Evolutionary conservation across 495 filamentous ascomycete genomes (phyloP).

Genomic region (Xylona heveae): DNA sequence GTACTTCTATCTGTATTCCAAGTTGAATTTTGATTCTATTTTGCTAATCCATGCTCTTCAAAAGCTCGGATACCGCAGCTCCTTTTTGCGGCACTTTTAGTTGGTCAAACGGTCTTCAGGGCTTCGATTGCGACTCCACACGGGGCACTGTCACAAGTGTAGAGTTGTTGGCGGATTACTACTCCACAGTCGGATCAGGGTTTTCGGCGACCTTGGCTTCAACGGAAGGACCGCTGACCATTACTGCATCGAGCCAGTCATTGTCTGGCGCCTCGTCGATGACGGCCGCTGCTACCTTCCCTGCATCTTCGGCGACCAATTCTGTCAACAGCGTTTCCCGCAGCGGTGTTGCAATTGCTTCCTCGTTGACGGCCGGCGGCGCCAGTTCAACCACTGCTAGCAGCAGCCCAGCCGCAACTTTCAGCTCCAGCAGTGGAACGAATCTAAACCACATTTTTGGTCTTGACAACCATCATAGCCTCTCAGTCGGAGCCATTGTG

Average conservation of each 20-base stretch:
- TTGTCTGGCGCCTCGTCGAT: too few relatives aligned
- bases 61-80: not conserved
- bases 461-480: not conserved
- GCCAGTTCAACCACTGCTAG: not conserved
- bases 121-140: too few relatives aligned
- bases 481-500: not conserved
- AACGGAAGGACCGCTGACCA: too few relatives aligned
- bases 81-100: constrained; percentile 4
- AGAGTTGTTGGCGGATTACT: too few relatives aligned
- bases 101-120: too few relatives aligned
- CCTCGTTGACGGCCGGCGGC: not conserved
- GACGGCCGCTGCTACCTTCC: too few relatives aligned
- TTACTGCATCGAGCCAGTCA: too few relatives aligned
- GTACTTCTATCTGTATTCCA: too few relatives aligned
- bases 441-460: not conserved
- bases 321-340: not conserved
- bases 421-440: too few relatives aligned
- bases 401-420: not conserved
- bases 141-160: too few relatives aligned
- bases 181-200: too few relatives aligned
- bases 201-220: too few relatives aligned
- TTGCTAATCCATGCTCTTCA: not conserved
- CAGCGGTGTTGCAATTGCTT: not conserved
- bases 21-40: not conserved
- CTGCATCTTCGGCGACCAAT: constrained; percentile 1